phyloP scores from a whole-genome alignment of 2,329 filamentous ascomycete species.

The Scolecobasidium constrictum region DNA sequence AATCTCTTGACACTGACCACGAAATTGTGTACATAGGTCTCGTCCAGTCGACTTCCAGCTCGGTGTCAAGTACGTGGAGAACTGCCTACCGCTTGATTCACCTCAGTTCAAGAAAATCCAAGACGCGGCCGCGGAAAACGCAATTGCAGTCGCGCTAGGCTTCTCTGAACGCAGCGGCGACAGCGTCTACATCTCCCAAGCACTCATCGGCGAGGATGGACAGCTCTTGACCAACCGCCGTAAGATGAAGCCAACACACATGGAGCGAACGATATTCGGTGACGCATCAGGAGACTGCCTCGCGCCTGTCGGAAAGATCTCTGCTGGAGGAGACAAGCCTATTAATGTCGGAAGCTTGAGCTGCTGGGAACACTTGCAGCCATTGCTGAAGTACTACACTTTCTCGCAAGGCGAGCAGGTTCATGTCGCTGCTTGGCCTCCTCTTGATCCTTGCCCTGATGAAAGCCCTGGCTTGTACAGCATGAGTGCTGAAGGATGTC shows the following conservation, averaged over 20 bases:
- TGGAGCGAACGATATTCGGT: conserved; percentile 33
- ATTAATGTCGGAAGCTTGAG: conserved; percentile 23
- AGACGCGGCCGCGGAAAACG: conserved; percentile 20
- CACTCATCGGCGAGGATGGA: conserved; percentile 24
- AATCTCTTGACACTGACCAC: conserved; percentile 13
- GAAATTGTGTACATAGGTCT: too few relatives aligned
- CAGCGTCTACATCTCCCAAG: conserved; percentile 30
- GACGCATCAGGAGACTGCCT: conserved; percentile 25
- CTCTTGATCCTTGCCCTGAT: conserved; percentile 20
- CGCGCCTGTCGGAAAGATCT: conserved; percentile 22
- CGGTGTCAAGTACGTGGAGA: conserved; percentile 31
- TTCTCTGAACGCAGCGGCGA: conserved; percentile 28
- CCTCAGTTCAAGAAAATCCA: conserved; percentile 33
- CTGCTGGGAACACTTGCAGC: conserved; percentile 33
- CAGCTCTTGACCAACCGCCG: conserved; percentile 25
- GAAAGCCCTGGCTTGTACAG: conserved; percentile 22
- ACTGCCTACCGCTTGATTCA: conserved; percentile 29
- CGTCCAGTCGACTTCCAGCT: conserved; percentile 31
- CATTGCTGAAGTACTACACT: conserved; percentile 31
- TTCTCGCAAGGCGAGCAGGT: conserved; percentile 27
- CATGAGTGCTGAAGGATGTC: conserved; percentile 30
- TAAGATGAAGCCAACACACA: conserved; percentile 33
- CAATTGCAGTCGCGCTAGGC: conserved; percentile 27
- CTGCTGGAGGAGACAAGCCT: conserved; percentile 18
- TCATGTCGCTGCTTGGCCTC: conserved; percentile 31